A percentile compares a stretch with the other conserved stretches of the same genome.
Evolutionary conservation across 2,329 filamentous ascomycete species (phyloP).

Genomic region (Fonsecaea monophora): DNA sequence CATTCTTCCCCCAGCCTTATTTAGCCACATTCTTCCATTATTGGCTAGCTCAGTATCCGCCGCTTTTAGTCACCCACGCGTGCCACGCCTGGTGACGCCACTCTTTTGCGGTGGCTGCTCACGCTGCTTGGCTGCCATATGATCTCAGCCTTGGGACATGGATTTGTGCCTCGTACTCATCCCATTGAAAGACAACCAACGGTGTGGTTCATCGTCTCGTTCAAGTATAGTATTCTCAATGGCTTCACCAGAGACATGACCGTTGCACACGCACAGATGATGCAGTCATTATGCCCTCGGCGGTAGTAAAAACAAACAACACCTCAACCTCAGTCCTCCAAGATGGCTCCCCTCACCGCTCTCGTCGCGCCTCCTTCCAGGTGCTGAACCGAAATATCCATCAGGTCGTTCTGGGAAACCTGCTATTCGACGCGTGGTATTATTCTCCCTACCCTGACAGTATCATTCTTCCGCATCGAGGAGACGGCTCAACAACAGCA

Average conservation of each 20-base stretch:
- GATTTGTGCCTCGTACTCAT: neutral
- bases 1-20: neutral
- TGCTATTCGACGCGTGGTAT: slow-evolving; percentile 89
- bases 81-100: neutral
- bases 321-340: slow-evolving; percentile 31
- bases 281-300: slow-evolving; percentile 29
- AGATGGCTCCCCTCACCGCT: slow-evolving; percentile 37
- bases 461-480: slow-evolving; percentile 33
- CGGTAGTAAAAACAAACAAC: slow-evolving; percentile 19
- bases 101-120: too few relatives aligned
- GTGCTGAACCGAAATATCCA: slow-evolving; percentile 72
- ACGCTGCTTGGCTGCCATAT: neutral
- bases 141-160: neutral
- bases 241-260: neutral
- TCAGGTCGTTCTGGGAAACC: slow-evolving; percentile 82
- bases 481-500: slow-evolving; percentile 43
- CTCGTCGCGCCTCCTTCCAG: slow-evolving; percentile 35
- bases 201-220: neutral
- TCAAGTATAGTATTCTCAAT: neutral
- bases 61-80: neutral
- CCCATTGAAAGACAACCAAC: neutral
- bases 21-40: slow-evolving; percentile 6
- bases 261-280: neutral
- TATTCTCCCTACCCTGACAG: slow-evolving; percentile 86
- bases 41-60: neutral